Evolutionary conservation across 1,284 basidiomycete genomes (phyloP).

Genomic region (Rhodotorula sp.): DNA sequence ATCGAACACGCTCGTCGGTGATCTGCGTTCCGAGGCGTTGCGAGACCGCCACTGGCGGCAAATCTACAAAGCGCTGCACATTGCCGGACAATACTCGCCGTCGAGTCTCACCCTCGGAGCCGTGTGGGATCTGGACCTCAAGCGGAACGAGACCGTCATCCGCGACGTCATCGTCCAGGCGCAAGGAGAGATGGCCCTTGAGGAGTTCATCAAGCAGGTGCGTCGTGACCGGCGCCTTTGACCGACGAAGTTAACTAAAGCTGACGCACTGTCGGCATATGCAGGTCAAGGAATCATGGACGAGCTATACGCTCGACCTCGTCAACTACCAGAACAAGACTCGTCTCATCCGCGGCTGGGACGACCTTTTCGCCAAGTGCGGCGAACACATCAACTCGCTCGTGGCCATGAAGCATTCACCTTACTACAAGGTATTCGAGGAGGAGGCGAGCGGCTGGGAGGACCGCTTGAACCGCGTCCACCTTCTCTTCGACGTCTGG

Average conservation of each 20-base stretch:
- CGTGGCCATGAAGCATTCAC: conserved; percentile 93
- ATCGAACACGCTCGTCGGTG: conserved; percentile 80
- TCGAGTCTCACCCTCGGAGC: conserved; percentile 88
- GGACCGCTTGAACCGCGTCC: conserved; percentile 82
- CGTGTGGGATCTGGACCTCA: conserved; percentile 95
- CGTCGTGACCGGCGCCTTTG: conserved; percentile 13
- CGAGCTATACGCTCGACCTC: conserved; percentile 89
- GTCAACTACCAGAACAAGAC: conserved; percentile 99
- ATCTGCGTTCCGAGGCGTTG: conserved; percentile 94
- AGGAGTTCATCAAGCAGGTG: conserved; percentile 58
- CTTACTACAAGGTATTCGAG: conserved; percentile 78
- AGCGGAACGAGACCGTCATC: conserved; percentile 83
- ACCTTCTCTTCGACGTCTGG: conserved; percentile 98
- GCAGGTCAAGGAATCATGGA: conserved; percentile 96
- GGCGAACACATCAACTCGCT: conserved; percentile 94
- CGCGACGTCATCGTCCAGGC: conserved; percentile 95
- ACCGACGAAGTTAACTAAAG: neutral
- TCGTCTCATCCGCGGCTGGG: conserved; percentile 93
- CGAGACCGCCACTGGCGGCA: conserved; percentile 99
- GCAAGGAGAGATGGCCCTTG: conserved; percentile 74
- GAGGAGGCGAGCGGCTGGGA: conserved; percentile 53
- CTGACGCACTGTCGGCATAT: neutral
- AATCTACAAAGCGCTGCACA: conserved; percentile 83
- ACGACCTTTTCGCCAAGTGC: conserved; percentile 95
- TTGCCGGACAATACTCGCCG: conserved; percentile 48